A percentile compares a stretch with the other conserved stretches of the same genome.
Conservation (phyloP, 208 protist species). For the Trypanosoma lewisi region DNA sequence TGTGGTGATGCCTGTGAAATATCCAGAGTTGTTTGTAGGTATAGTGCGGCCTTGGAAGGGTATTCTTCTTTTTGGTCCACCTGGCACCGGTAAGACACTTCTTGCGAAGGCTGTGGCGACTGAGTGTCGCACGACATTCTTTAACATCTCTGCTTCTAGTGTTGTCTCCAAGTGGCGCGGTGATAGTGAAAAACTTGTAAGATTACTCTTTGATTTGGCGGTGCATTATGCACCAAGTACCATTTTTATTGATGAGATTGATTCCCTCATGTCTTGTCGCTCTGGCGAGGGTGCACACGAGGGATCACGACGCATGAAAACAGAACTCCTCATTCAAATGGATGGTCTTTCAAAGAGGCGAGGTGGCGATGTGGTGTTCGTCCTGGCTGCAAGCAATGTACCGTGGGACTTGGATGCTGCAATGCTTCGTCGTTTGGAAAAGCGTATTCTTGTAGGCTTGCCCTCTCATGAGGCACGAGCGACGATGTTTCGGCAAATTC, state of each 20-base stretch:
- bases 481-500: slow-evolving; percentile 66
- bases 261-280: slow-evolving; percentile 95
- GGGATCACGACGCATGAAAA: slow-evolving; percentile 92
- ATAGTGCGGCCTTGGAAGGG: slow-evolving; percentile 95
- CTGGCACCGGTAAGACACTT: slow-evolving; percentile 98
- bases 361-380: slow-evolving; percentile 86
- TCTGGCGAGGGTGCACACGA: slow-evolving; percentile 94
- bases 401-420: slow-evolving; percentile 94
- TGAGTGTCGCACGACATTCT: slow-evolving; percentile 98
- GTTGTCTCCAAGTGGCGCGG: slow-evolving; percentile 98
- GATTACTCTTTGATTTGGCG: slow-evolving; percentile 93
- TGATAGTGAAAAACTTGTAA: slow-evolving; percentile 97
- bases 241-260: slow-evolving; percentile 99
- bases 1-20: slow-evolving; percentile 90
- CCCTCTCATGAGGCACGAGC: slow-evolving; percentile 66
- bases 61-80: slow-evolving; percentile 95
- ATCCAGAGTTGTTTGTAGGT: slow-evolving; percentile 89
- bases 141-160: slow-evolving; percentile 97
- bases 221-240: slow-evolving; percentile 93
- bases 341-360: slow-evolving; percentile 85
- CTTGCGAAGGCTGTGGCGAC: slow-evolving; percentile 96
- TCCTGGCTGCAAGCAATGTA: slow-evolving; percentile 91
- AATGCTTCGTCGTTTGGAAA: slow-evolving; percentile 90
- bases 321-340: slow-evolving; percentile 92
- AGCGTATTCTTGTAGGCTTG: slow-evolving; percentile 89